Conservation (phyloP, 2,329 filamentous ascomycete species). For the Xenosphaeropsis pyriputrescens region DNA sequence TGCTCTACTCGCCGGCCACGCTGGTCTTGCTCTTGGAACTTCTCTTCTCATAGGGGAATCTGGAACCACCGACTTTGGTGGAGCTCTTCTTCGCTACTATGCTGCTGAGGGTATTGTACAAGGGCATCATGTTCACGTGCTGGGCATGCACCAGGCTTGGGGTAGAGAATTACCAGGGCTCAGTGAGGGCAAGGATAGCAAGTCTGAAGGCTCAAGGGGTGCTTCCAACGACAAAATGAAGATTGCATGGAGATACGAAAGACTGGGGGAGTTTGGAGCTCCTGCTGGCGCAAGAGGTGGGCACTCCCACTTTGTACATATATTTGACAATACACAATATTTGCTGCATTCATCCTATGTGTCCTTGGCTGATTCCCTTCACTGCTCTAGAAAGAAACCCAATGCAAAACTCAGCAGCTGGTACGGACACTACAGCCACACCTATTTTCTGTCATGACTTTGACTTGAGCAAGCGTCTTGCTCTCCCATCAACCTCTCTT, state of each 20-base stretch:
- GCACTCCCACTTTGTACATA: conserved; percentile 30
- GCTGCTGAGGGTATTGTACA: conserved; percentile 88
- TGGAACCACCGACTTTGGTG: conserved; percentile 88
- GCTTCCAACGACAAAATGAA: conserved; percentile 69
- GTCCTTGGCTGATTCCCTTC: too few relatives aligned
- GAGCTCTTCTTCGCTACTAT: conserved; percentile 73
- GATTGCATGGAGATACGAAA: conserved; percentile 96
- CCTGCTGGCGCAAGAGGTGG: conserved; percentile 28
- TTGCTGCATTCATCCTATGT: too few relatives aligned
- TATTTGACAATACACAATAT: conserved; percentile 22
- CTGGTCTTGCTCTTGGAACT: conserved; percentile 69
- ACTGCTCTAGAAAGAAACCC: too few relatives aligned
- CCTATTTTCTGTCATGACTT: conserved; percentile 56
- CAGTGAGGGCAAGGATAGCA: conserved; percentile 29
- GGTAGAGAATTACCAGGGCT: conserved; percentile 70
- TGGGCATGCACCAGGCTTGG: conserved; percentile 72
- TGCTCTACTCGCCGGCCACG: conserved; percentile 70
- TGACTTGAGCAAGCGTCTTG: conserved; percentile 53
- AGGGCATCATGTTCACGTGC: conserved; percentile 74
- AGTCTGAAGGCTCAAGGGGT: conserved; percentile 23
- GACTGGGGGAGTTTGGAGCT: conserved; percentile 52
- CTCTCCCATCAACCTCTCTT: conserved; percentile 33
- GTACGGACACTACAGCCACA: too few relatives aligned
- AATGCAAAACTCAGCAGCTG: too few relatives aligned
- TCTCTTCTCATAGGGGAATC: conserved; percentile 73